Percentiles rank a stretch among this genome's conserved stretches.
These are phyloP conservation scores for Nitzschia sp. DNA, from an alignment of 108 stramenopile genomes.

Conservation along the genomic window DNA sequence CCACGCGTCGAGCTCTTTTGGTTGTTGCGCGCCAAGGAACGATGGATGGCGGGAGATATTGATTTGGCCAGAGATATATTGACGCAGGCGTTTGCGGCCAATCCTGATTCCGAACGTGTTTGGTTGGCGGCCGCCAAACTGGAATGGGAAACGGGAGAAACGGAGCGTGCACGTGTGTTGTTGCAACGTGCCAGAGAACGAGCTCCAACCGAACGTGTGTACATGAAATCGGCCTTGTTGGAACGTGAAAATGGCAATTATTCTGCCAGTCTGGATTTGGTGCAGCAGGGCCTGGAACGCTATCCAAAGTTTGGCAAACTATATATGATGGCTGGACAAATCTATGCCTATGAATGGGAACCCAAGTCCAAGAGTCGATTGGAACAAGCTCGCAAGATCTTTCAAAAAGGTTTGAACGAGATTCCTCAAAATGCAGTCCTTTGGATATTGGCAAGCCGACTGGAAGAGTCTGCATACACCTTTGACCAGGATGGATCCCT, in stretches of 20 bases:
- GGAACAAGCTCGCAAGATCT: conserved; percentile 74
- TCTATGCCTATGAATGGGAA: conserved; percentile 72
- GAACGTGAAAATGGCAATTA: conserved; percentile 66
- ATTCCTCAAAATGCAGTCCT: conserved; percentile 79
- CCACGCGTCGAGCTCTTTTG: conserved; percentile 94
- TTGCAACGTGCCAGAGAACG: conserved; percentile 82
- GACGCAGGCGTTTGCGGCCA: conserved; percentile 88
- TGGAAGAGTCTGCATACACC: conserved; percentile 73
- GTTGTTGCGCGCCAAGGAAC: conserved; percentile 96
- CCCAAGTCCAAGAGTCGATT: conserved; percentile 54
- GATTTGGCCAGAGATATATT: conserved; percentile 89
- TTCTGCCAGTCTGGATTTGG: conserved; percentile 54
- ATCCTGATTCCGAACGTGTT: conserved; percentile 93
- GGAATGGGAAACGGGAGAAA: conserved; percentile 95
- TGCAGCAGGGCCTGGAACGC: conserved; percentile 77
- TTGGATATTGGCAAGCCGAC: conserved; percentile 86
- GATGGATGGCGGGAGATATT: conserved; percentile 87
- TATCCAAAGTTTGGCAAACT: conserved; percentile 81
- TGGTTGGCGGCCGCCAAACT: conserved; percentile 97
- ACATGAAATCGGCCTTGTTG: conserved; percentile 93
- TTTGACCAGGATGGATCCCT: conserved; percentile 6
- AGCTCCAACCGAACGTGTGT: conserved; percentile 84
- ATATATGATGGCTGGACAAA: conserved; percentile 97
- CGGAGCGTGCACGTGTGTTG: conserved; percentile 85
- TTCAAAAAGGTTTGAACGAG: conserved; percentile 71